Percentiles rank a stretch among this genome's conserved stretches.
Conservation (phyloP, 1,139 yeast species). For the Lodderomyces oxycetoniae region DNA sequence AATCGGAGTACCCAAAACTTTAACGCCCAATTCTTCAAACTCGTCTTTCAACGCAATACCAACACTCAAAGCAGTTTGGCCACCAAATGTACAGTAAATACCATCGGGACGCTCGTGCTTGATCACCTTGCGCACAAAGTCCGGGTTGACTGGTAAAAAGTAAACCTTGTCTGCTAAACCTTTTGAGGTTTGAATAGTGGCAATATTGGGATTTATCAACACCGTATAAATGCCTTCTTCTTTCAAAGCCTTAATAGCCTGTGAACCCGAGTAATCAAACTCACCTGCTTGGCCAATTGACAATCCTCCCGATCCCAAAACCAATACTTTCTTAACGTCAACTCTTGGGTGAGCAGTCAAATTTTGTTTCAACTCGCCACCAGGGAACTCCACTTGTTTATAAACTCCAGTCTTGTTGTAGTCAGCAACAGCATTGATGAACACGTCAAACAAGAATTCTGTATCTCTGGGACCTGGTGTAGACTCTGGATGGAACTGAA, state of each 20-base stretch:
- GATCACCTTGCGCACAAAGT: slow-evolving; percentile 92
- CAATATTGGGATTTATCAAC: slow-evolving; percentile 94
- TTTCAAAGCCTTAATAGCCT: slow-evolving; percentile 88
- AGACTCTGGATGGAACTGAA: slow-evolving; percentile 98
- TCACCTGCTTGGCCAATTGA: slow-evolving; percentile 99
- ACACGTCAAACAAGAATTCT: slow-evolving; percentile 92
- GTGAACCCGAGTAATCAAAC: slow-evolving; percentile 97
- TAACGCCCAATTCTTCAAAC: slow-evolving; percentile 85
- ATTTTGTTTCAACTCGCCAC: slow-evolving; percentile 37
- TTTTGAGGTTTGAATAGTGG: slow-evolving; percentile 96
- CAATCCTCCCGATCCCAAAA: slow-evolving; percentile 97
- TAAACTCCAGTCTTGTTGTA: slow-evolving; percentile 48
- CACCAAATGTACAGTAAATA: slow-evolving; percentile 95
- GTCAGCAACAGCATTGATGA: slow-evolving; percentile 76
- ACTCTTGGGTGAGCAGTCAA: slow-evolving; percentile 44
- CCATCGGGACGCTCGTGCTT: slow-evolving; percentile 96
- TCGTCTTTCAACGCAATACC: slow-evolving; percentile 96
- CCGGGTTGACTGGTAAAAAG: slow-evolving; percentile 94
- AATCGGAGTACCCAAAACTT: slow-evolving; percentile 94
- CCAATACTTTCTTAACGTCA: slow-evolving; percentile 88
- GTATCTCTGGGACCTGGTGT: slow-evolving; percentile 99
- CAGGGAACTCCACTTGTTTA: slow-evolving; percentile 81
- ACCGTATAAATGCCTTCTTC: slow-evolving; percentile 97
- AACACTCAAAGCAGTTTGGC: slow-evolving; percentile 94
- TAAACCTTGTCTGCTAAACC: slow-evolving; percentile 97